Base-by-base conservation (phyloP, 805 yeast species). In the Lipomyces sp. region DNA sequence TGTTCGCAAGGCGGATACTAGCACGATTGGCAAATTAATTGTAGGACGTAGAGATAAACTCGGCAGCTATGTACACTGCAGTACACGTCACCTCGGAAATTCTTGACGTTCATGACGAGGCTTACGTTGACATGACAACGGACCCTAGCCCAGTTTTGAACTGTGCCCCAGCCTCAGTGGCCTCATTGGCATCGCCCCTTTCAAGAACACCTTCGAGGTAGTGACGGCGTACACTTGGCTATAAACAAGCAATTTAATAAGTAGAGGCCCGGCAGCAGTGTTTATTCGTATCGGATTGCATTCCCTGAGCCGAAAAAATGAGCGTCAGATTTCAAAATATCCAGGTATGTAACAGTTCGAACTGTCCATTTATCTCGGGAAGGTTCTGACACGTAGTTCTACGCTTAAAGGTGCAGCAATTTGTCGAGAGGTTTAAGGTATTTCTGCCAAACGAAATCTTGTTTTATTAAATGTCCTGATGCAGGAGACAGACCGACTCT, bases 351-450 rank as follows among this genome's bases (percentile, higher is more conserved):
- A 15, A 37, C 39, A 37, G 39, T 11, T 24, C 24, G 24, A 24
- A 37, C 15, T 11, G 4, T 3, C 15, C 10, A 37, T 37, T 37
- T 11, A 37, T 13, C 4, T 2, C 13, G 10, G 39, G 4, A 13
- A 35, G 4, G 39, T 42, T 42, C 37, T 58, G 62, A 58, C 33
- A 35, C 29, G 7, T 5, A 11, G n/a, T 53, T 37, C 18, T 48
- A n/a, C n/a, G 5, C 18, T 32, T 30, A 29, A 33, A 67, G 70
- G 69, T 67, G 33, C 70, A 67, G 55, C 65, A 68, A 33, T 68
- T 68, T 50, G 70, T 68, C 29, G 71, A 68, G 57, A 66, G 71
- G 51, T 68, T 68, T 53, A 68, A 66, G 62, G 70, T 64, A 33
- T 39, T 58, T 56, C 24, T 11, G n/a, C 11, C 24, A 24, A 24